These are phyloP conservation scores for Camellia sinensis DNA, from an alignment of 148 eudicot species.

Conservation along the genomic window DNA sequence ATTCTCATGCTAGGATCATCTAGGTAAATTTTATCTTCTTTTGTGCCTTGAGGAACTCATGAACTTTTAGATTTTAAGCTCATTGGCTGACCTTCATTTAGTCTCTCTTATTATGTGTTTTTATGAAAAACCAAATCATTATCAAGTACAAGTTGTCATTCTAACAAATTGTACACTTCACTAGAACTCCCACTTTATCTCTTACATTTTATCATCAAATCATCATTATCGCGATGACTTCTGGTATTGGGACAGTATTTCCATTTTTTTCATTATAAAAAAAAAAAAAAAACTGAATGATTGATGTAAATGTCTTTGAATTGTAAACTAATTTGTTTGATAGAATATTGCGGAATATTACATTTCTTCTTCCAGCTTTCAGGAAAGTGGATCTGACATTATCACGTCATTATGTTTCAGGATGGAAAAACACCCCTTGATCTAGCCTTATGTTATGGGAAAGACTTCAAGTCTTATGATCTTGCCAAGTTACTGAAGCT, in stretches of 20 bases:
- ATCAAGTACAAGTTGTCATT: too few relatives aligned
- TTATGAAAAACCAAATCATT: too few relatives aligned
- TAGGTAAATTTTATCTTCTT: neutral
- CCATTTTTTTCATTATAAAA: too few relatives aligned
- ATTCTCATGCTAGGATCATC: neutral
- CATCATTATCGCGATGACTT: neutral
- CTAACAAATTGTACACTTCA: neutral
- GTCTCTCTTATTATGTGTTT: neutral
- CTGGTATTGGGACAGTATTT: neutral
- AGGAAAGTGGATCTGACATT: too few relatives aligned
- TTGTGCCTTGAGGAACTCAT: neutral
- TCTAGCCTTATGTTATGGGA: too few relatives aligned
- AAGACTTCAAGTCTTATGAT: conserved; percentile 42
- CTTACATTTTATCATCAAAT: neutral
- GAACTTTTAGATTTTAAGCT: neutral
- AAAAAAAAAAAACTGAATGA: neutral
- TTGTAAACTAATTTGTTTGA: neutral
- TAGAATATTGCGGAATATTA: neutral
- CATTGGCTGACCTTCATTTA: neutral
- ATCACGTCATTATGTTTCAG: too few relatives aligned
- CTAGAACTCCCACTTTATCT: neutral
- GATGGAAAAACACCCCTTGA: too few relatives aligned
- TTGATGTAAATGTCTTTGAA: neutral
- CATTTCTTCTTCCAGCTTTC: conserved; percentile 36
- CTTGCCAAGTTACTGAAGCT: conserved; percentile 83